Base-by-base conservation (phyloP, 2,329 filamentous ascomycete species). In the Xylaria hypoxylon region DNA sequence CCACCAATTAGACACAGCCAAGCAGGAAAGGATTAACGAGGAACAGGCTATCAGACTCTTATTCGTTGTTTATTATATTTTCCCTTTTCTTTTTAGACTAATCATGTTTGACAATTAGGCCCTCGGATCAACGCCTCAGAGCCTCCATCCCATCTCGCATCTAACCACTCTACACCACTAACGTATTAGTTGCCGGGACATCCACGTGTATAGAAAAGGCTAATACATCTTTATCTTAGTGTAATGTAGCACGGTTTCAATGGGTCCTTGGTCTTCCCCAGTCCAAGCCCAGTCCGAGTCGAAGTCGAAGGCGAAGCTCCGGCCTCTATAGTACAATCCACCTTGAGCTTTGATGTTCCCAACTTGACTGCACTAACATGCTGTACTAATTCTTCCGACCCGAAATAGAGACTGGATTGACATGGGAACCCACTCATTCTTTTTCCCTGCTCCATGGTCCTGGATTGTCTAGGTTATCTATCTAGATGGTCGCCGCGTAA, bases 401-500 rank as follows among this genome's bases (percentile, higher is more conserved):
- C 55, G 47, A 40, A 31, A 31, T 42, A 11, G 7, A 26, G 40
- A 38, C 31, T 24, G n/a, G n/a, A n/a, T n/a, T 58, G 51, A 33
- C 58, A 62, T 58, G 47, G 28, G 55, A 62, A 24, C 45, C 59
- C 59, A 65, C 62, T 56, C 59, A 40, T 45, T 62, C n/a, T 22
- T 61, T 26, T 58, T 62, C 56, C 67, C 59, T 66, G 50, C 28
- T 33, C 67, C 67, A 63, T 33, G 67, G 67, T 48, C 61, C 56
- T 64, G 67, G 67, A 53, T 50, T 58, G 13, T 24, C 35, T 26
- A 17, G 52, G 35, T 22, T 13, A 8, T 28, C 35, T 13, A 8
- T 28, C 19, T 62, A 42, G 31, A 35, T 58, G 19, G 33, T 50
- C 45, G 24, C 53, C 55, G 53, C 35, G 56, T 61, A 38, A 33